These are phyloP conservation scores for Fusarium paranaense DNA, from an alignment of 2,329 filamentous ascomycete species.

Conservation along the genomic window DNA sequence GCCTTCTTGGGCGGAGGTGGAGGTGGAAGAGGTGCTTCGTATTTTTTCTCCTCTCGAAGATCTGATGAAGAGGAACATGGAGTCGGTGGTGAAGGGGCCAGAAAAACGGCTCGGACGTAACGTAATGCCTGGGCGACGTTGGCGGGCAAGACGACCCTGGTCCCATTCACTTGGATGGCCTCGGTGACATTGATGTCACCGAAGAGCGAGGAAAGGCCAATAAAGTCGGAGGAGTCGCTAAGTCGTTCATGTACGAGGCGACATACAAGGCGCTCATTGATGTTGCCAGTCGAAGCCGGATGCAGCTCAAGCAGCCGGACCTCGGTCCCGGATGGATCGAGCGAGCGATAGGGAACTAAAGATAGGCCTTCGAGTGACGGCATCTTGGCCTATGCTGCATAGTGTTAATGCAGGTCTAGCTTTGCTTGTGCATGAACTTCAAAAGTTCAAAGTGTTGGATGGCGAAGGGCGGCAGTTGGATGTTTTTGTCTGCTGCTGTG, in stretches of 20 bases:
- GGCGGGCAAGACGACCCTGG: constrained; percentile 25
- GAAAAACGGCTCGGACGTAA: constrained; percentile 38
- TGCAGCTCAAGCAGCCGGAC: constrained; percentile 39
- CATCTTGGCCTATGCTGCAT: constrained; percentile 26
- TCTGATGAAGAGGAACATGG: constrained; percentile 17
- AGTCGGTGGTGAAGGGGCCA: constrained; percentile 18
- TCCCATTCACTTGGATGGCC: constrained; percentile 29
- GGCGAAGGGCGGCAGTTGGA: background rate
- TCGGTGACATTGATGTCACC: constrained; percentile 36
- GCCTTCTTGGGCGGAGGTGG: constrained; percentile 34
- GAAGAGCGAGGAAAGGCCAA: constrained; percentile 38
- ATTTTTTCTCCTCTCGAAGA: constrained; percentile 11
- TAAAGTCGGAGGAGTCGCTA: constrained; percentile 33
- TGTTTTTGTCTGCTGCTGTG: background rate
- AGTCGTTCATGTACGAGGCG: constrained; percentile 35
- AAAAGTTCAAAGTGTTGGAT: background rate
- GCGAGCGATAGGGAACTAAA: constrained; percentile 36
- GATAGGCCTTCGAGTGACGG: constrained; percentile 31
- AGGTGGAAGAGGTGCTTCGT: background rate
- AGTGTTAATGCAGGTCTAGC: constrained; percentile 4
- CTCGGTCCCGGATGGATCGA: constrained; percentile 25
- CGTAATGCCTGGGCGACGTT: constrained; percentile 35
- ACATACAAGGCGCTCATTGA: constrained; percentile 35
- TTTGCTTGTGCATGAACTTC: background rate
- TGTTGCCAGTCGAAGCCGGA: constrained; percentile 29